Evolutionary conservation across 2,329 filamentous ascomycete genomes (phyloP).

Genomic region (Aspergillus intermedius): DNA sequence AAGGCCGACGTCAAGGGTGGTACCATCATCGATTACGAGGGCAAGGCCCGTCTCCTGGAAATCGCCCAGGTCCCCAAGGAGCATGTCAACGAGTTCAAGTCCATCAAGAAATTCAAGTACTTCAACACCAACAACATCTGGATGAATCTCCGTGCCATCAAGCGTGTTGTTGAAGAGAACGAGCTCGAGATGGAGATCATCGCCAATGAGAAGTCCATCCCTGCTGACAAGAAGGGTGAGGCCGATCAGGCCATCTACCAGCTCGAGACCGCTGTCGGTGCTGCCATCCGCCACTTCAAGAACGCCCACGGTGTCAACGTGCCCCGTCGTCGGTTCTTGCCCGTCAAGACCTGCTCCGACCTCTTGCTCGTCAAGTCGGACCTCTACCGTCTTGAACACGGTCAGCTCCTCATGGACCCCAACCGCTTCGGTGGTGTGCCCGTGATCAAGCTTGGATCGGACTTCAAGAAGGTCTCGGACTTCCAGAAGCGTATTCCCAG

Average conservation of each 20-base stretch:
- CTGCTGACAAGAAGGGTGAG: constrained; percentile 99
- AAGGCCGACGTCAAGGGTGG: constrained; percentile 99
- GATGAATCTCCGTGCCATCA: constrained; percentile 96
- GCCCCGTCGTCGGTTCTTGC: constrained; percentile 93
- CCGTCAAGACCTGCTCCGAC: constrained; percentile 99
- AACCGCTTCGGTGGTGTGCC: constrained; percentile 94
- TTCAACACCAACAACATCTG: constrained; percentile 99
- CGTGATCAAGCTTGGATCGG: constrained; percentile 94
- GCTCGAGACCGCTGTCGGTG: constrained; percentile 96
- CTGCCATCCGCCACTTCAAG: constrained; percentile 96
- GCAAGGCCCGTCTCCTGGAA: constrained; percentile 90
- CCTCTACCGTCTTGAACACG: constrained; percentile 96
- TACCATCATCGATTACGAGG: constrained; percentile 99
- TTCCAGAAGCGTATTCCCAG: constrained; percentile 48
- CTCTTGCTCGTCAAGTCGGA: constrained; percentile 99
- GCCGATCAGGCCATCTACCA: constrained; percentile 96
- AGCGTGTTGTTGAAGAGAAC: constrained; percentile 97
- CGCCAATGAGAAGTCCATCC: constrained; percentile 97
- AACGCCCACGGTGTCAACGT: constrained; percentile 99
- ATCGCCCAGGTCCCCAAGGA: constrained; percentile 99
- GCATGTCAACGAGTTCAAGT: constrained; percentile 99
- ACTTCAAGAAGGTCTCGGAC: constrained; percentile 99
- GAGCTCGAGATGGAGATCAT: constrained; percentile 99
- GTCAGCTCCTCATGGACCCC: constrained; percentile 93
- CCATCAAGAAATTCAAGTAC: constrained; percentile 99